Conservation (phyloP, 371 early-diverging fungal species). For the Zychaea mexicana region DNA sequence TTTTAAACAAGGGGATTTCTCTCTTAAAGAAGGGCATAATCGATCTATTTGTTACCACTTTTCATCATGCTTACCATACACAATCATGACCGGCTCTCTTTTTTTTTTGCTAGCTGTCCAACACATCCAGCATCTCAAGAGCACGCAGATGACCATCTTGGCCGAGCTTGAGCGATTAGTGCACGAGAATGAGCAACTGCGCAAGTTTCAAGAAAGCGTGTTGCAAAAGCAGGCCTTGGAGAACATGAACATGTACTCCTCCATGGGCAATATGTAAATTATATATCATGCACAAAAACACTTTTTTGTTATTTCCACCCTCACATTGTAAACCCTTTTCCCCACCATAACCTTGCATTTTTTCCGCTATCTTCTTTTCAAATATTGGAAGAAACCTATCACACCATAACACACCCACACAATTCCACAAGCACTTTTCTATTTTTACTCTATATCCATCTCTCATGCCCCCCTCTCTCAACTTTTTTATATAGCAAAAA, state of each 20-base stretch:
- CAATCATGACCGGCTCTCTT: too few relatives aligned
- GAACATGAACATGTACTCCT: slow-evolving; percentile 48
- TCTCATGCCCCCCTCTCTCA: background rate
- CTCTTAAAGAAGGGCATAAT: too few relatives aligned
- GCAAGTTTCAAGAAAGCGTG: slow-evolving; percentile 47
- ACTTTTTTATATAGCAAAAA: background rate
- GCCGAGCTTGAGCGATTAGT: slow-evolving; percentile 31
- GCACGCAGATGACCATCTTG: slow-evolving; percentile 31
- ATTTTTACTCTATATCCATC: too few relatives aligned
- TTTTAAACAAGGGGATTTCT: background rate
- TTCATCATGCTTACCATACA: background rate
- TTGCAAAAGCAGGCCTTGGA: slow-evolving; percentile 55
- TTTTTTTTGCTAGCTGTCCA: slow-evolving; percentile 24
- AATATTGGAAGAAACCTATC: too few relatives aligned
- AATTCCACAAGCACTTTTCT: background rate
- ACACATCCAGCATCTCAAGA: slow-evolving; percentile 36
- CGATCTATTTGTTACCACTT: too few relatives aligned
- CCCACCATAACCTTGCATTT: background rate
- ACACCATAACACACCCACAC: too few relatives aligned
- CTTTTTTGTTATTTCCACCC: background rate
- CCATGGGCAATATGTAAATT: slow-evolving; percentile 32
- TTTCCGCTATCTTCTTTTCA: background rate
- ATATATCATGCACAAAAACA: background rate
- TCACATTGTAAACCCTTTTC: background rate
- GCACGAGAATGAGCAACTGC: slow-evolving; percentile 37